Evolutionary conservation across 2,329 filamentous ascomycete species (phyloP).

Genomic region (Incumbomyces delicatus): DNA sequence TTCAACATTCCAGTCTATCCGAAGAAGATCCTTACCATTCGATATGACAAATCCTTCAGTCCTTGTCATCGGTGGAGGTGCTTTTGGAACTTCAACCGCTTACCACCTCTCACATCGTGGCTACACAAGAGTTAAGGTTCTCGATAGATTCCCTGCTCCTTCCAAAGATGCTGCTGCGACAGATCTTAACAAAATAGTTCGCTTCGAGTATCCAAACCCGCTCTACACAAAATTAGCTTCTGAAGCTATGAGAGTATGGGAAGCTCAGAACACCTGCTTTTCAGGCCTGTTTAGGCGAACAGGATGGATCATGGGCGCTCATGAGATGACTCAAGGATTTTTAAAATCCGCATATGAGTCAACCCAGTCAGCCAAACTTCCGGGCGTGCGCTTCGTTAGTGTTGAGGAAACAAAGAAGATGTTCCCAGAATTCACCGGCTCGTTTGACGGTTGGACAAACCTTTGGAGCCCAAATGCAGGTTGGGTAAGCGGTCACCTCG

Average conservation of each 20-base stretch:
- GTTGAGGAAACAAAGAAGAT: not conserved
- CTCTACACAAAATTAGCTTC: constrained; percentile 14
- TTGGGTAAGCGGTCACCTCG: constrained; percentile 10
- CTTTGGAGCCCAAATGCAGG: constrained; percentile 17
- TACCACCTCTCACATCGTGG: constrained; percentile 39
- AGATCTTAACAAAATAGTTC: constrained; percentile 19
- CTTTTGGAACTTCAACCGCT: constrained; percentile 42
- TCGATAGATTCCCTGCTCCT: constrained; percentile 39
- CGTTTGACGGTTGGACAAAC: constrained; percentile 30
- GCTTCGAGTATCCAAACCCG: constrained; percentile 16
- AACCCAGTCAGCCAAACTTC: constrained; percentile 11
- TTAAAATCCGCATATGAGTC: constrained; percentile 15
- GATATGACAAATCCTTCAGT: constrained; percentile 14
- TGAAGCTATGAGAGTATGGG: constrained; percentile 21
- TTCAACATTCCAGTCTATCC: too few relatives aligned
- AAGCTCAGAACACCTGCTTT: constrained; percentile 23
- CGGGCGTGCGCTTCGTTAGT: constrained; percentile 3
- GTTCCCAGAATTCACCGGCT: constrained; percentile 12
- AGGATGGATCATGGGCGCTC: constrained; percentile 17
- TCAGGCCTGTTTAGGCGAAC: constrained; percentile 14
- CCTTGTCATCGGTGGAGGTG: constrained; percentile 39
- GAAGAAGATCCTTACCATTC: too few relatives aligned
- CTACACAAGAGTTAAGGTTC: constrained; percentile 38
- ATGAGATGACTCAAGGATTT: constrained; percentile 13
- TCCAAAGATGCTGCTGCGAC: constrained; percentile 29